A percentile compares a stretch with the other conserved stretches of the same genome.
Evolutionary conservation across 345 rosid species (phyloP).

Genomic region (Cardamine resedifolia): DNA sequence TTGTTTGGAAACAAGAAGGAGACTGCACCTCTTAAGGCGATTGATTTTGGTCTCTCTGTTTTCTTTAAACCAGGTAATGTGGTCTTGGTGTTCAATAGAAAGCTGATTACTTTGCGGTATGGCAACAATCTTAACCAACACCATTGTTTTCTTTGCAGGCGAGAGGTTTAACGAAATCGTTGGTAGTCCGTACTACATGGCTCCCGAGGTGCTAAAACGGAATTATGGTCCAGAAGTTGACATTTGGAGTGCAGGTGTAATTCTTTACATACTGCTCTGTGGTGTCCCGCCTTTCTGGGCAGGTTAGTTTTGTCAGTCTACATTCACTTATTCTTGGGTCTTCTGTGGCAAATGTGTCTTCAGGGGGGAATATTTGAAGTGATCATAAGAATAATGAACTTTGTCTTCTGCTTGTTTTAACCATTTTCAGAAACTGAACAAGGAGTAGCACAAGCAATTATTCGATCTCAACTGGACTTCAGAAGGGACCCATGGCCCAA

Average conservation of each 20-base stretch:
- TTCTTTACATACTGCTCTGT: constrained; percentile 86
- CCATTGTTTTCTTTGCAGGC: constrained; percentile 48
- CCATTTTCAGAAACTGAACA: constrained; percentile 85
- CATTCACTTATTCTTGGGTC: background rate
- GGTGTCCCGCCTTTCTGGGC: constrained; percentile 99
- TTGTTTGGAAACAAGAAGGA: constrained; percentile 90
- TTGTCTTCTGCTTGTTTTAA: constrained; percentile 14
- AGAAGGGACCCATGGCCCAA: constrained; percentile 99
- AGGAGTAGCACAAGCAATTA: constrained; percentile 94
- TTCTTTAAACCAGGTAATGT: constrained; percentile 89
- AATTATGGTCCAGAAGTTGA: constrained; percentile 92
- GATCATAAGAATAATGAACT: constrained; percentile 3
- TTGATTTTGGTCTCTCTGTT: constrained; percentile 95
- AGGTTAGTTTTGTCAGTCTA: constrained; percentile 49
- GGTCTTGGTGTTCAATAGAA: background rate
- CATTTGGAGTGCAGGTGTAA: constrained; percentile 97
- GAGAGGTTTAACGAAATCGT: constrained; percentile 88
- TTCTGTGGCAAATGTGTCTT: background rate
- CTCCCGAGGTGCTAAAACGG: constrained; percentile 89
- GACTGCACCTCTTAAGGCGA: constrained; percentile 74
- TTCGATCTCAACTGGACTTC: constrained; percentile 74
- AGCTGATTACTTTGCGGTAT: background rate
- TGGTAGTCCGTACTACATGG: constrained; percentile 99
- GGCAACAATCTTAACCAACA: background rate
- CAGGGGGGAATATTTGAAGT: background rate